A percentile compares a stretch with the other conserved stretches of the same genome.
Conservation (phyloP, 179 eudicot species). For the Spergularia azorica region DNA sequence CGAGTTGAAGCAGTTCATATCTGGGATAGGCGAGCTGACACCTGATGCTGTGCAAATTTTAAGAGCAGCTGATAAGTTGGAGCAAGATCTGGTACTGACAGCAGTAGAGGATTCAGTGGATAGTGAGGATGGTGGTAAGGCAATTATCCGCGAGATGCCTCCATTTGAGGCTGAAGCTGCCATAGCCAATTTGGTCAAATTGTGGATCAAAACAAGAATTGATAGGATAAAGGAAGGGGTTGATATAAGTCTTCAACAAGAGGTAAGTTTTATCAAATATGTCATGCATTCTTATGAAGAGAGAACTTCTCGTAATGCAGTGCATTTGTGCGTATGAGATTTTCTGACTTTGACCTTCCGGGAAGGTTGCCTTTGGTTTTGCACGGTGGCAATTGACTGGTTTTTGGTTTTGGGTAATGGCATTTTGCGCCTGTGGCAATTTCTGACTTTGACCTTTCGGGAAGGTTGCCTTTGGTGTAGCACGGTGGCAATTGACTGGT, state of each 20-base stretch:
- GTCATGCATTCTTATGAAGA: background rate
- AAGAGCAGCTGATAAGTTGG: constrained; percentile 93
- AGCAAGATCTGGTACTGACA: constrained; percentile 91
- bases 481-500: background rate
- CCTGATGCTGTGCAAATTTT: constrained; percentile 89
- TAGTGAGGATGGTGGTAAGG: constrained; percentile 99
- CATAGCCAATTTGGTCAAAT: constrained; percentile 78
- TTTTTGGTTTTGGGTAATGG: background rate
- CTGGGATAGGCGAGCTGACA: constrained; percentile 78
- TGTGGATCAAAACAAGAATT: constrained; percentile 78
- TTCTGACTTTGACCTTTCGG: background rate
- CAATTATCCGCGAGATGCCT: constrained; percentile 98
- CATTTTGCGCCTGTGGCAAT: background rate
- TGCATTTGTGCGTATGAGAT: background rate
- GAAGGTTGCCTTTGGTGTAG: background rate
- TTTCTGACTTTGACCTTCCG: background rate
- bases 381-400: background rate
- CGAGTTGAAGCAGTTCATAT: constrained; percentile 87
- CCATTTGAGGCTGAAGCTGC: constrained; percentile 96
- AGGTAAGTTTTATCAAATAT: constrained; percentile 46
- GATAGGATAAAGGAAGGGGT: constrained; percentile 82
- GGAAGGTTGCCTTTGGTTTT: background rate
- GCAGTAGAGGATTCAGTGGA: constrained; percentile 99
- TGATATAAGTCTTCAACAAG: constrained; percentile 79
- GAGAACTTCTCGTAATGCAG: background rate